Base-by-base conservation (phyloP, 805 yeast species). In the Saturnispora quitensis region DNA sequence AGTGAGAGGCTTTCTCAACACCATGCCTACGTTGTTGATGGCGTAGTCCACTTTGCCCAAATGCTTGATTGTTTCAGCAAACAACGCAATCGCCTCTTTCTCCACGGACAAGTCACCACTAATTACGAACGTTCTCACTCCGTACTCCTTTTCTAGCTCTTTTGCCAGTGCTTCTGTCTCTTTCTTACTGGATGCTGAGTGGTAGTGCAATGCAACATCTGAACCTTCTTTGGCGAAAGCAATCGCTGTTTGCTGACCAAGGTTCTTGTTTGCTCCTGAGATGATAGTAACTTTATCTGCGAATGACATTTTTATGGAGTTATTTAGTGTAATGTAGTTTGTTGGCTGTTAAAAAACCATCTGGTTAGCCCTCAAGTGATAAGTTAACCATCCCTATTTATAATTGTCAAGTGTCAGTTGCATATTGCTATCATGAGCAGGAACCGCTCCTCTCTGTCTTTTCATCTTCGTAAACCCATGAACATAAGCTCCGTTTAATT, bases 21-120 rank as follows among this genome's bases (percentile, higher is more conserved):
- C 87, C 73, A 67, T 77, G 50, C 88, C 88, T 40, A 81, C 82
- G 56, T 79, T 81, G 68, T 81, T 81, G 58, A 82, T 71, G n/a
- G 86, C 87, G 60, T 78, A 72, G 58, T 82, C 85, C 56, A 79
- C 68, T 20, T 66, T 60, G 36, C 83, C 84, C 52, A 79, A 74
- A 40, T 67, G 63, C 13, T 62, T 53, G 50, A 68, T 68, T 7
- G 81, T 77, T 10, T 63, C 65, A 17, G 65, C 73, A 58, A 82
- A 82, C 50, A 82, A 64, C 28, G 68, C 64, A 20, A 66, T 62
- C 35, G 73, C 67, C 10, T 73, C 77, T 0, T 57, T 66, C 45
- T 78, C 80, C 2, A 60, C 59, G 25, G 70, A 64, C 47, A 80
- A 65, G 42, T 70, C 69, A 17, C 75, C 77, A 57, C 73, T 76